Conservation (phyloP, 2,329 filamentous ascomycete species). For the Whalleya microplaca region DNA sequence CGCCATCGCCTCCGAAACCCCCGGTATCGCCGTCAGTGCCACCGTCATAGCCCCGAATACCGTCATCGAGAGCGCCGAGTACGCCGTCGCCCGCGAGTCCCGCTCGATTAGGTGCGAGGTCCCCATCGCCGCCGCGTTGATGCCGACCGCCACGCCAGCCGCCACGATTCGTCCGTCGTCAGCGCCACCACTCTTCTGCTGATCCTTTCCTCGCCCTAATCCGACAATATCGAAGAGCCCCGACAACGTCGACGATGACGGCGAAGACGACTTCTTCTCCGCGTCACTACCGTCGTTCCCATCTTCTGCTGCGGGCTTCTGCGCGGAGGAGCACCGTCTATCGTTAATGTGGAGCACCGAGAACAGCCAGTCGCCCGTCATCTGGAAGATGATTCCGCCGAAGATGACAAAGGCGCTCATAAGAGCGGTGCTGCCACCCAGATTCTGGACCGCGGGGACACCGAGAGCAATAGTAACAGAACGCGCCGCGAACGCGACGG, state of each 20-base stretch:
- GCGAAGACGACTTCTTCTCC: no score
- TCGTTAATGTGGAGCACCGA: conserved; percentile 31
- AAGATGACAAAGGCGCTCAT: conserved; percentile 37
- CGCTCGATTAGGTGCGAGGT: conserved; percentile 61
- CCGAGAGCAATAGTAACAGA: conserved; percentile 39
- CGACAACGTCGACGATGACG: no score
- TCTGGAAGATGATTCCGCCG: conserved; percentile 38
- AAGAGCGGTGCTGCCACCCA: conserved; percentile 36
- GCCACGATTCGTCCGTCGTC: conserved; percentile 47
- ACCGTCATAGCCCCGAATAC: conserved; percentile 61
- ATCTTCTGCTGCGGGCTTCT: neutral
- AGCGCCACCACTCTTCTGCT: neutral
- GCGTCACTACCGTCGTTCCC: neutral
- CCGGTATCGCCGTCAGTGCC: conserved; percentile 53
- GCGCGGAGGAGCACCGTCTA: conserved; percentile 1
- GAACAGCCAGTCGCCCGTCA: conserved; percentile 35
- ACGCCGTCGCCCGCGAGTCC: conserved; percentile 56
- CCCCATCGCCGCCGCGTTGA: conserved; percentile 65
- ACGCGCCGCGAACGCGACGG: conserved; percentile 36
- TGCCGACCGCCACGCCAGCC: conserved; percentile 56
- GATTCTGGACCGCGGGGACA: conserved; percentile 32
- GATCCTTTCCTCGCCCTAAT: neutral
- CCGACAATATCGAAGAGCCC: no score
- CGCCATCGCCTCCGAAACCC: conserved; percentile 46
- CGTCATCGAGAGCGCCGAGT: conserved; percentile 61